phyloP scores from a whole-genome alignment of 2,329 filamentous ascomycete species.

The Sclerotinia minor region DNA sequence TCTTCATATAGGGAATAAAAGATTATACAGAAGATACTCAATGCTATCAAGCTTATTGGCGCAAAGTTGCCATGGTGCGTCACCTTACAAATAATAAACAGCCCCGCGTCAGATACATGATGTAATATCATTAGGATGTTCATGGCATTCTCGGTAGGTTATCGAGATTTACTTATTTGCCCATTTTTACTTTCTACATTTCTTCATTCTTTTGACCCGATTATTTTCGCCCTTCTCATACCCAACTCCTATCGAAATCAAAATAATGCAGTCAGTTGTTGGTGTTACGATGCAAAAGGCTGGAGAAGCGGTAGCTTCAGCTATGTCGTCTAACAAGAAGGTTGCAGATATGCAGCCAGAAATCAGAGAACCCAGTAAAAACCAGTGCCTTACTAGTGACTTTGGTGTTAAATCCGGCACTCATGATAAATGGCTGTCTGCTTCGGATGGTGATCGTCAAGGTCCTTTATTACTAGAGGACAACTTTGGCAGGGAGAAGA shows the following conservation, averaged over 20 bases:
- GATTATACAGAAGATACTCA: neutral
- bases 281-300: conserved; percentile 30
- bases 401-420: conserved; percentile 72
- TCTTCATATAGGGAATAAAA: neutral
- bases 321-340: conserved; percentile 38
- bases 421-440: conserved; percentile 76
- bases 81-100: neutral
- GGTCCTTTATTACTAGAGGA: conserved; percentile 74
- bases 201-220: neutral
- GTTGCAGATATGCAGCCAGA: conserved; percentile 41
- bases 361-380: conserved; percentile 58
- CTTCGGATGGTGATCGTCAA: conserved; percentile 59
- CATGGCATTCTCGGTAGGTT: neutral
- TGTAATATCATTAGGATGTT: neutral
- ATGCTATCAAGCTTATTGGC: neutral
- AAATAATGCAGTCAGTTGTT: conserved; percentile 21
- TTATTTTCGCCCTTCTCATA: neutral
- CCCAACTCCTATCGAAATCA: neutral
- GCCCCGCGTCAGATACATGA: neutral
- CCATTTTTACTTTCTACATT: neutral
- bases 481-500: conserved; percentile 70
- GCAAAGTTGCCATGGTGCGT: neutral
- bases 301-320: conserved; percentile 31
- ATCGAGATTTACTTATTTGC: neutral
- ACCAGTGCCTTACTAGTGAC: conserved; percentile 70